These are phyloP conservation scores for Sclerotinia borealis DNA, from an alignment of 2,329 filamentous ascomycete genomes.

Conservation along the genomic window DNA sequence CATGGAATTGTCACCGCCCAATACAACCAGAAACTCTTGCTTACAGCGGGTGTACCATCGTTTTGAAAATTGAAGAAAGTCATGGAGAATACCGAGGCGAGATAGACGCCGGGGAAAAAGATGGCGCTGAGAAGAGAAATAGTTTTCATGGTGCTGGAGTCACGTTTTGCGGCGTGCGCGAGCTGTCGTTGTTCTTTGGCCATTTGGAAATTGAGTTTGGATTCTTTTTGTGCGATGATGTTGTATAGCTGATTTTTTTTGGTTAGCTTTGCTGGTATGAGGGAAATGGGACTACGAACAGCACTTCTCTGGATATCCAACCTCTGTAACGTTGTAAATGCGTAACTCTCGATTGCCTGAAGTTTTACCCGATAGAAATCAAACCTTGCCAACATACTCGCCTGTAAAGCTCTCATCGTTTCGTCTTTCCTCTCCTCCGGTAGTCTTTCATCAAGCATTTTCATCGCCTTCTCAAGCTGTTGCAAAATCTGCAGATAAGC, in stretches of 20 bases:
- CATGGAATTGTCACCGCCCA: conserved; percentile 55
- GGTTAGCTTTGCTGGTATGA: not conserved
- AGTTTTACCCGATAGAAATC: conserved; percentile 58
- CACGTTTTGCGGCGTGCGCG: conserved; percentile 36
- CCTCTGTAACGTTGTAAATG: conserved; percentile 54
- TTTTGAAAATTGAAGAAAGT: conserved; percentile 57
- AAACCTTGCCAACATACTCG: conserved; percentile 47
- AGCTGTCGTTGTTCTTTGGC: conserved; percentile 37
- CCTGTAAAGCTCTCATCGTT: conserved; percentile 41
- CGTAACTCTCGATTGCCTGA: conserved; percentile 56
- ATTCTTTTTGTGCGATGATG: conserved; percentile 60
- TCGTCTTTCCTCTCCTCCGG: conserved; percentile 13
- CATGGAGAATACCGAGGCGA: conserved; percentile 60
- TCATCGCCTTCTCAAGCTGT: conserved; percentile 45
- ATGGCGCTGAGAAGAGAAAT: conserved; percentile 57
- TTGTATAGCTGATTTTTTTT: conserved; percentile 49
- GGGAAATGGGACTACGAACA: conserved; percentile 36
- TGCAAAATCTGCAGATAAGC: conserved; percentile 50
- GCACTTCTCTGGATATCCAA: conserved; percentile 56
- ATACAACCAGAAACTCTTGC: conserved; percentile 54
- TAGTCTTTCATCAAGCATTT: conserved; percentile 17
- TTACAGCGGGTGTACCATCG: conserved; percentile 31
- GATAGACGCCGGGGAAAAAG: conserved; percentile 56
- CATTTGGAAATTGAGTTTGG: conserved; percentile 56
- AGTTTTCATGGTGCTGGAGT: conserved; percentile 55